Conservation (phyloP, 2,329 filamentous ascomycete genomes). For the Malbranchea zuffiana region DNA sequence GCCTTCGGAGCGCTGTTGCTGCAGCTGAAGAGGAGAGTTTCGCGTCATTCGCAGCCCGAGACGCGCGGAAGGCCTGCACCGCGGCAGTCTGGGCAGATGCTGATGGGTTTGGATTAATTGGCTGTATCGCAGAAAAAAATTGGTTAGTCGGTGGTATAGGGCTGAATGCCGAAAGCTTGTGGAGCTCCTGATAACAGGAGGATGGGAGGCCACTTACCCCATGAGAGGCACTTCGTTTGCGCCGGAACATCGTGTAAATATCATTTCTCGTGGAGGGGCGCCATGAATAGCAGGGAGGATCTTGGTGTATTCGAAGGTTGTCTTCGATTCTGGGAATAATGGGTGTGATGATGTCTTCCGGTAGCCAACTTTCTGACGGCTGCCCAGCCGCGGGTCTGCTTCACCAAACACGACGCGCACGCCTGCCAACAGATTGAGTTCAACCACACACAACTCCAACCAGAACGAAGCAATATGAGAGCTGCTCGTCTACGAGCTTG, state of each 20-base stretch:
- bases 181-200: slow-evolving; percentile 4
- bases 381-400: no score
- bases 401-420: no score
- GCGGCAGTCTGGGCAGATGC: slow-evolving; percentile 71
- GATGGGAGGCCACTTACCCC: slow-evolving; percentile 23
- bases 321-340: no score
- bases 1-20: slow-evolving; percentile 68
- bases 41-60: slow-evolving; percentile 51
- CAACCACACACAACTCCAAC: no score
- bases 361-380: no score
- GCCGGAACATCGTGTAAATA: slow-evolving; percentile 29
- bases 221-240: slow-evolving; percentile 35
- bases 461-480: no score
- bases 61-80: slow-evolving; percentile 65
- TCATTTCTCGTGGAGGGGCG: slow-evolving; percentile 10
- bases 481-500: no score
- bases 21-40: slow-evolving; percentile 76
- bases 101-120: slow-evolving; percentile 52
- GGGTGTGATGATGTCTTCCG: no score
- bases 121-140: slow-evolving; percentile 35
- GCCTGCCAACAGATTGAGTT: no score
- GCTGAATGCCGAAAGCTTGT: slow-evolving; percentile 1
- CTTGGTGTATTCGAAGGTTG: no score
- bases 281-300: no score
- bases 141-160: not conserved